These are phyloP conservation scores for Kodamaea neixiangensis DNA, from an alignment of 805 yeast genomes.

Conservation along the genomic window DNA sequence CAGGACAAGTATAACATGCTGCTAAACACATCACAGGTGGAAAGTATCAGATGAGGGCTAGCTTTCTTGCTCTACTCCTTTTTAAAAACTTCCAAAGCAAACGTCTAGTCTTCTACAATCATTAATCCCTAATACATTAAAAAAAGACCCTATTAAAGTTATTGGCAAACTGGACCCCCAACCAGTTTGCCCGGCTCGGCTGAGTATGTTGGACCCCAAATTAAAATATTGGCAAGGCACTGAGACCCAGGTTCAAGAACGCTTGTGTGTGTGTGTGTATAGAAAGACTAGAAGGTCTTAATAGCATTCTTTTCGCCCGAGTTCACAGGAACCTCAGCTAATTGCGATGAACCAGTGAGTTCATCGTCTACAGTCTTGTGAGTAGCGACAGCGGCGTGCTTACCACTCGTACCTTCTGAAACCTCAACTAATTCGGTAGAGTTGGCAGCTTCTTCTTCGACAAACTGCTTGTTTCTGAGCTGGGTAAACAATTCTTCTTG, in stretches of 20 bases:
- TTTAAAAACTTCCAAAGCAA: no score
- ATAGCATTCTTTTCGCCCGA: slow-evolving; percentile 9
- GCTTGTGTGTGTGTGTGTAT: slow-evolving; percentile 8
- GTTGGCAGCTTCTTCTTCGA: slow-evolving; percentile 4
- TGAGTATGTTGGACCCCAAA: slow-evolving; percentile 7
- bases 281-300: not conserved
- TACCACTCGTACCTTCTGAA: slow-evolving; percentile 8
- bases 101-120: not conserved
- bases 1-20: no score
- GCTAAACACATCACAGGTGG: no score
- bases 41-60: no score
- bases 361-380: slow-evolving; percentile 5
- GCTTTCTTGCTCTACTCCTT: no score
- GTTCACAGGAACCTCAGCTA: slow-evolving; percentile 4
- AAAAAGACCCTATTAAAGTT: slow-evolving; percentile 5
- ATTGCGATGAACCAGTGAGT: not conserved
- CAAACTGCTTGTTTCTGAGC: slow-evolving; percentile 17
- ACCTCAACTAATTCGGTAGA: not conserved
- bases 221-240: not conserved
- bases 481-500: slow-evolving; percentile 38
- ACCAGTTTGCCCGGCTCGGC: slow-evolving; percentile 12
- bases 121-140: slow-evolving; percentile 5
- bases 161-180: slow-evolving; percentile 10
- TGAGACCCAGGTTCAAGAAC: not conserved
- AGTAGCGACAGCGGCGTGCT: slow-evolving; percentile 1